Evolutionary conservation across 176 grass and related monocot genomes (phyloP).

Genomic region (Carex pumila): DNA sequence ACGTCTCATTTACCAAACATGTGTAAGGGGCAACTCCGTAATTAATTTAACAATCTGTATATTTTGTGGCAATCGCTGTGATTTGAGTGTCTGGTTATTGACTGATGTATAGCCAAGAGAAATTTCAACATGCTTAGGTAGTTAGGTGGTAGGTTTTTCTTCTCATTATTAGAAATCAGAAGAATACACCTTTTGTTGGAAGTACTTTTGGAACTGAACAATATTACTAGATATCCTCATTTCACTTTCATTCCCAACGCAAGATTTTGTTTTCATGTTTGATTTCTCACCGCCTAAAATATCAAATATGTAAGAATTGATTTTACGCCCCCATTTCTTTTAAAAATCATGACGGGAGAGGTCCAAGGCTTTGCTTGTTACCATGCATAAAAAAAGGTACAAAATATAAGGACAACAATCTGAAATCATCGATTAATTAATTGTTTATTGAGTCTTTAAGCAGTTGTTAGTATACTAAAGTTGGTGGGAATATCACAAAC

Average conservation of each 20-base stretch:
- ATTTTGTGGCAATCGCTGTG: background rate
- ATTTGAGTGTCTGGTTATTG: background rate
- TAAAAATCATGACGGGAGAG: background rate
- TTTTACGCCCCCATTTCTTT: background rate
- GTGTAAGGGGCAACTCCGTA: no score
- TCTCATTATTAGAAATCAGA: background rate
- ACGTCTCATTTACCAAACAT: no score
- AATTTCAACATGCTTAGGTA: background rate
- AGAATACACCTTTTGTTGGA: background rate
- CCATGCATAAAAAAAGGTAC: background rate
- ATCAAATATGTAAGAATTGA: background rate
- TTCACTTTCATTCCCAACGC: background rate
- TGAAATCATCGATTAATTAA: background rate
- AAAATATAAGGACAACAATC: background rate
- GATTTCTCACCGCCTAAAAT: background rate
- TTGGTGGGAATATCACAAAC: background rate
- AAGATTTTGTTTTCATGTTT: background rate
- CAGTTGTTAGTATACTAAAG: background rate
- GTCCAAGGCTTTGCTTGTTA: background rate
- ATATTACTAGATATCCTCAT: background rate
- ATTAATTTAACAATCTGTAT: no score
- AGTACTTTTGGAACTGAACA: background rate
- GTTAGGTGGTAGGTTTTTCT: background rate
- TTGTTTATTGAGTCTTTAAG: background rate
- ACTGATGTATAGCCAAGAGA: background rate